These are phyloP conservation scores for Rhizopogon vesiculosus DNA, from an alignment of 768 basidiomycete species.

Conservation along the genomic window DNA sequence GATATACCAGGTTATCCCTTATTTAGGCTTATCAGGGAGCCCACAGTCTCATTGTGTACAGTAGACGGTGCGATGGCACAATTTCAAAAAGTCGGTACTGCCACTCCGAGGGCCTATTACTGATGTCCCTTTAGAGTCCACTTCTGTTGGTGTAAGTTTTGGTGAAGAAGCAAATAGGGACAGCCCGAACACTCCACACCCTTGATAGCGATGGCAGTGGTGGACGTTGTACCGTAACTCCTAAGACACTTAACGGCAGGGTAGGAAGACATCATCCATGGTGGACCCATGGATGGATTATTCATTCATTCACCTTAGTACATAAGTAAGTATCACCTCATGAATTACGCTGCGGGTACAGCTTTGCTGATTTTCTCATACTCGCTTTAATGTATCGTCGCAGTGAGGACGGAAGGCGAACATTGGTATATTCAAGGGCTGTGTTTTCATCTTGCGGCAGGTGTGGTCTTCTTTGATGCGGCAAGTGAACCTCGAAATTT, in stretches of 20 bases:
- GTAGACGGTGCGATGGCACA: background rate
- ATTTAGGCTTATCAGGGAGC: background rate
- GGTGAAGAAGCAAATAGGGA: background rate
- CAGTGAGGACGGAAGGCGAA: slow-evolving; percentile 57
- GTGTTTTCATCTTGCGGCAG: slow-evolving; percentile 58
- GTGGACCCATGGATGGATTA: slow-evolving; percentile 56
- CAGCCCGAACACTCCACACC: slow-evolving; percentile 2
- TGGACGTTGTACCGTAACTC: slow-evolving; percentile 49
- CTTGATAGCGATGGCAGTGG: slow-evolving; percentile 30
- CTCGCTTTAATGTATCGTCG: background rate
- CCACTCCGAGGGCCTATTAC: background rate
- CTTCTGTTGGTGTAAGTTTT: background rate
- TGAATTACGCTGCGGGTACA: slow-evolving; percentile 5
- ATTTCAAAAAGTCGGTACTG: background rate
- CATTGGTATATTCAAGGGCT: slow-evolving; percentile 18
- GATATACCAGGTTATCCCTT: background rate
- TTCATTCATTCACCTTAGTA: slow-evolving; percentile 69
- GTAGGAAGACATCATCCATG: slow-evolving; percentile 66
- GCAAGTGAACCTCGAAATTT: slow-evolving; percentile 84
- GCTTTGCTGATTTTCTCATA: slow-evolving; percentile 5
- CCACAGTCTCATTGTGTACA: background rate
- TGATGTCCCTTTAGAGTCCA: background rate
- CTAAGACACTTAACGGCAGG: slow-evolving; percentile 66
- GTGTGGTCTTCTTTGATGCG: slow-evolving; percentile 74
- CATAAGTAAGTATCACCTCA: slow-evolving; percentile 47